Base-by-base conservation (phyloP, 805 yeast genomes). In the Cyberlindnera meyerae region DNA sequence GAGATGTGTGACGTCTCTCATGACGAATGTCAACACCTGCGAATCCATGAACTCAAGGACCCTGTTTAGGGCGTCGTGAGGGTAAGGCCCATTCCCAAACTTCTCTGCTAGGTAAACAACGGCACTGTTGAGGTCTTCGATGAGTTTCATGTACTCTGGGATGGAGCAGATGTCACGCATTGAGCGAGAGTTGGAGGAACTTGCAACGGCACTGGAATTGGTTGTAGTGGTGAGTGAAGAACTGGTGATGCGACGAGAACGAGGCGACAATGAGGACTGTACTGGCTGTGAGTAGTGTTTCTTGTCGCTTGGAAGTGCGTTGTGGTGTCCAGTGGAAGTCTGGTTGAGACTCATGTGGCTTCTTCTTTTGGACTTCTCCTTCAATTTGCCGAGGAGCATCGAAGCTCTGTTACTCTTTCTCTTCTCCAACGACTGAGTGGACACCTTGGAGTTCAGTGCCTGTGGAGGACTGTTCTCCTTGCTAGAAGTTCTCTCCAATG, bases 1-100 rank as follows among this genome's bases (percentile, higher is more conserved):
- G 21, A 45, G 28, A 3, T 22, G 33, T 12, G 43, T 29, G 15
- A 45, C 18, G 27, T 45, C 49, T 27, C 22, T 39, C 27, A 37
- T 21, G n/a, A 45, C 29, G 30, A 45, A 45, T 5, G 31, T 36
- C 20, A 45, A 14, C 12, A 45, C 43, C 16, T 40, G 43, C 7
- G 44, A 27, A 26, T 45, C 44, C 29, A 36, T 34, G 21, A 45
- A 45, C 11, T 18, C 12, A 2, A 42, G 17, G n/a, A 39, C 30
- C 18, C 32, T 41, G 4, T 30, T 31, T 18, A 45, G 18, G 13
- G 40, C 31, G n/a, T 33, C 39, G 24, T 27, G 24, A 3, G 14
- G 3, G 18, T 6, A 13, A 11, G 15, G 13, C 6, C 20, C 32
- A 14, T 33, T 14, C 3, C 41, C 34, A 29, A 37, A 33, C 12